A percentile compares a stretch with the other conserved stretches of the same genome.
Evolutionary conservation across 2,329 filamentous ascomycete genomes (phyloP).

Genomic region (Eutypella sp.): DNA sequence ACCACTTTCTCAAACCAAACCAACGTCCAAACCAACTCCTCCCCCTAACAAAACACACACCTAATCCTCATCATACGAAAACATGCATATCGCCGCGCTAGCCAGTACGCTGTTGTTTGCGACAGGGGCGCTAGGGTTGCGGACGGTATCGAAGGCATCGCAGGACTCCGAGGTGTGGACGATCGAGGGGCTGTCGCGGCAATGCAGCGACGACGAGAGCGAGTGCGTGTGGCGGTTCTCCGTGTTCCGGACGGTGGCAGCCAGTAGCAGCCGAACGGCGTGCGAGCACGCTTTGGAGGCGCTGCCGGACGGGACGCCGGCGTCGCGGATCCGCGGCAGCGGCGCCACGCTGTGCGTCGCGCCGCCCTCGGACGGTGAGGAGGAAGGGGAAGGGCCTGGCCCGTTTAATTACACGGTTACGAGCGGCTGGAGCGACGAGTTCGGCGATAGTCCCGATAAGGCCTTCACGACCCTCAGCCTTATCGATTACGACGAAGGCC

Average conservation of each 20-base stretch:
- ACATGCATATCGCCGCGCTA: too few species aligned
- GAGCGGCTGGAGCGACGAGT: constrained; percentile 52
- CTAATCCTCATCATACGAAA: too few species aligned
- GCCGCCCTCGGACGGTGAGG: constrained; percentile 30
- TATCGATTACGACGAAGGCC: constrained; percentile 36
- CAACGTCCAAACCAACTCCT: too few species aligned
- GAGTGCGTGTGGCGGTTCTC: constrained; percentile 37
- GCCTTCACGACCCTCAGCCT: constrained; percentile 53
- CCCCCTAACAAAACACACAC: too few species aligned
- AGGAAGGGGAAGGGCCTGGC: constrained; percentile 22
- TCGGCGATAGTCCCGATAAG: constrained; percentile 43
- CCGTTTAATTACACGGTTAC: constrained; percentile 50
- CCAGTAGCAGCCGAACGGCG: too few species aligned
- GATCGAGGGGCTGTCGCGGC: constrained; percentile 32
- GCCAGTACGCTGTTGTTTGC: too few species aligned
- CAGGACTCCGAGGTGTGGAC: constrained; percentile 36
- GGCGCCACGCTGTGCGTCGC: constrained; percentile 14
- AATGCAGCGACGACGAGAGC: constrained; percentile 32
- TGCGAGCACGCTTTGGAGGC: constrained; percentile 34
- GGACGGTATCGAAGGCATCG: constrained; percentile 17
- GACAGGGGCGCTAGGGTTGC: constrained; percentile 14
- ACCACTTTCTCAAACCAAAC: too few species aligned
- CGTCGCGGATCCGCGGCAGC: constrained; percentile 30
- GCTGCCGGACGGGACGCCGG: constrained; percentile 20
- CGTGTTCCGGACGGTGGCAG: constrained; percentile 26